Conservation (phyloP, 2,329 filamentous ascomycete species). For the Chalaropsis thielavioides region DNA sequence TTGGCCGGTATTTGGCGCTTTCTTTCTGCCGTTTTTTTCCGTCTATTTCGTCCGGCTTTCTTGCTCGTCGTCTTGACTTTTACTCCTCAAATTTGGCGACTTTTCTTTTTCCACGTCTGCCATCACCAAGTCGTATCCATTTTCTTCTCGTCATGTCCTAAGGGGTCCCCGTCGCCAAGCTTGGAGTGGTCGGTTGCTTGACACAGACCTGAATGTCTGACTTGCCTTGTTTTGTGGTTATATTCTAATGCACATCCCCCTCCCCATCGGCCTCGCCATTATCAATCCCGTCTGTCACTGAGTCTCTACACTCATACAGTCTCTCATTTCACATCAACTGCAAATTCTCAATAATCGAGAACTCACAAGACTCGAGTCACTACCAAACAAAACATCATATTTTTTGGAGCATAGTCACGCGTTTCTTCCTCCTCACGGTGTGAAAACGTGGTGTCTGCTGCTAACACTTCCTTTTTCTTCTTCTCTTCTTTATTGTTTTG, state of each 20-base stretch:
- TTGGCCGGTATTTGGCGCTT: background rate
- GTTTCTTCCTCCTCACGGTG: too few species aligned
- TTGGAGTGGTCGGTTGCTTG: slow-evolving; percentile 6
- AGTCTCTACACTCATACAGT: background rate
- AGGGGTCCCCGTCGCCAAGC: background rate
- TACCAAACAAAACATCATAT: too few species aligned
- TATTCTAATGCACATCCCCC: background rate
- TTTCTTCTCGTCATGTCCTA: slow-evolving; percentile 3
- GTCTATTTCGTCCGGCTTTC: background rate
- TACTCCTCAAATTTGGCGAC: background rate
- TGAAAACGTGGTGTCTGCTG: too few species aligned
- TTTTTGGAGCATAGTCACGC: too few species aligned
- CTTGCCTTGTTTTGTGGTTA: slow-evolving; percentile 1
- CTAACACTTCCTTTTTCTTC: too few species aligned
- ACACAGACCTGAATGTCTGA: background rate
- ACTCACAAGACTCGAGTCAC: too few species aligned
- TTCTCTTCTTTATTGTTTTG: too few species aligned
- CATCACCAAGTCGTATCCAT: background rate
- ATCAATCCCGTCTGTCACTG: background rate
- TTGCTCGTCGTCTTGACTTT: background rate
- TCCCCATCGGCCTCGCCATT: background rate
- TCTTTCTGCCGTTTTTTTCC: background rate
- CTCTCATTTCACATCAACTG: background rate
- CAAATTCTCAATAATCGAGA: background rate
- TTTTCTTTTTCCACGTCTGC: background rate